Percentiles rank a stretch among this genome's conserved stretches.
Conservation (phyloP, 2,329 filamentous ascomycete species). For the Trichophyton benhamiae region DNA sequence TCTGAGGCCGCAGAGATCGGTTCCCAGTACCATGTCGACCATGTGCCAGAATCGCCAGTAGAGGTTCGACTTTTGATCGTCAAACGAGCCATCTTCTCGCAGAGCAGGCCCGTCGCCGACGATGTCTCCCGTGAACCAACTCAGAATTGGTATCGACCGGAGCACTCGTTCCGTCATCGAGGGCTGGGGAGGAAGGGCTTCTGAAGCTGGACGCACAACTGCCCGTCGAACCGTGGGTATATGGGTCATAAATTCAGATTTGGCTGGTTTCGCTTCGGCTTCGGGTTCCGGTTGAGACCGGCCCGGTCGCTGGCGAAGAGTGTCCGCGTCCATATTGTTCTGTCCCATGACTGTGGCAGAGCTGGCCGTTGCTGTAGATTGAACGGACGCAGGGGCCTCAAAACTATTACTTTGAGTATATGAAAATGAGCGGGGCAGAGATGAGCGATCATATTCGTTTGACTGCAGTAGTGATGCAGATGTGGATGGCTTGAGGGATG, state of each 20-base stretch:
- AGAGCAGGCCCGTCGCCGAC: constrained; percentile 36
- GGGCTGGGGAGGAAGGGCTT: constrained; percentile 58
- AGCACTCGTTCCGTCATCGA: constrained; percentile 53
- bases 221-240: constrained; percentile 56
- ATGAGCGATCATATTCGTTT: constrained; percentile 24
- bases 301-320: constrained; percentile 21
- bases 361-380: constrained; percentile 32
- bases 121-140: constrained; percentile 53
- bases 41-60: constrained; percentile 51
- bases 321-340: constrained; percentile 12
- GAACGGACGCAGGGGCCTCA: constrained; percentile 24
- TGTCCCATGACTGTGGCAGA: constrained; percentile 26
- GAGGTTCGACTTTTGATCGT: constrained; percentile 52
- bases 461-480: constrained; percentile 25
- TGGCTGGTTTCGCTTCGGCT: constrained; percentile 20
- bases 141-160: constrained; percentile 54
- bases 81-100: constrained; percentile 43
- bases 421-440: constrained; percentile 27
- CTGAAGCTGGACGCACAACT: constrained; percentile 54
- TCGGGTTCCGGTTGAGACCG: constrained; percentile 15
- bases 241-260: constrained; percentile 39
- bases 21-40: constrained; percentile 45
- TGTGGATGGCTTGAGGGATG: constrained; percentile 26
- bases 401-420: constrained; percentile 12
- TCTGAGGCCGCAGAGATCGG: constrained; percentile 49